Percentiles rank a stretch among this genome's conserved stretches.
Evolutionary conservation across 169 alveolate species (phyloP).

Genomic region (Eimeria nieschulzi): DNA sequence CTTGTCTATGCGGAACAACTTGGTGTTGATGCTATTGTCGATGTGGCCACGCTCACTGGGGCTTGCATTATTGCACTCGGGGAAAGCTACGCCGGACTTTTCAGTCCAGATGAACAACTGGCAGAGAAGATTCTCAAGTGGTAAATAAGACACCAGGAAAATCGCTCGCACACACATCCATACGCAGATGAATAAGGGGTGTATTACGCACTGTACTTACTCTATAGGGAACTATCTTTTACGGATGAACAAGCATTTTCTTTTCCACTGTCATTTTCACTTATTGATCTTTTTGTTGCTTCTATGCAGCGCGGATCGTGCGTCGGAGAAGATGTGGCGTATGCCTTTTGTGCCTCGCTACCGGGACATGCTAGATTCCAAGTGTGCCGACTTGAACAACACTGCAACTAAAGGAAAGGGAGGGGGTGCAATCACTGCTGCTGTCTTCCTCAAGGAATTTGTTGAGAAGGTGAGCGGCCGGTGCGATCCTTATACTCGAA

Average conservation of each 20-base stretch:
- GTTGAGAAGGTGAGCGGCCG: slow-evolving; percentile 81
- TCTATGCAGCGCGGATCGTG: slow-evolving; percentile 76
- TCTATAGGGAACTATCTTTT: too few relatives aligned
- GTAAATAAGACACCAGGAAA: neutral
- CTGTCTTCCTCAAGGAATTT: slow-evolving; percentile 93
- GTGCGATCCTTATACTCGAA: neutral
- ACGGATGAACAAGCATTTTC: neutral
- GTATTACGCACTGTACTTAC: too few relatives aligned
- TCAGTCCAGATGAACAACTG: slow-evolving; percentile 33
- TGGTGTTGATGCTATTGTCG: slow-evolving; percentile 90
- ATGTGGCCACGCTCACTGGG: slow-evolving; percentile 97
- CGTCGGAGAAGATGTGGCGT: slow-evolving; percentile 90
- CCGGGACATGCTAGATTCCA: slow-evolving; percentile 84
- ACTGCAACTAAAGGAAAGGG: slow-evolving; percentile 76
- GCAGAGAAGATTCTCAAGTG: slow-evolving; percentile 51
- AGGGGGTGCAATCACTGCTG: slow-evolving; percentile 90
- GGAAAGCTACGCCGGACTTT: slow-evolving; percentile 47
- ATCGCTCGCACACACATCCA: too few relatives aligned
- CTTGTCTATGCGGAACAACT: slow-evolving; percentile 91
- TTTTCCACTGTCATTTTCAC: neutral
- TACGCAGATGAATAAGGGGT: too few relatives aligned
- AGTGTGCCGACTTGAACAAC: slow-evolving; percentile 92
- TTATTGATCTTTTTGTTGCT: neutral
- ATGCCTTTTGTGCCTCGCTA: slow-evolving; percentile 90
- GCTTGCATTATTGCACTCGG: slow-evolving; percentile 92